Evolutionary conservation across 176 grass and related monocot species (phyloP), one percentile per base, ranked within the genome.

Genomic region (Calamus simplicifolius): DNA sequence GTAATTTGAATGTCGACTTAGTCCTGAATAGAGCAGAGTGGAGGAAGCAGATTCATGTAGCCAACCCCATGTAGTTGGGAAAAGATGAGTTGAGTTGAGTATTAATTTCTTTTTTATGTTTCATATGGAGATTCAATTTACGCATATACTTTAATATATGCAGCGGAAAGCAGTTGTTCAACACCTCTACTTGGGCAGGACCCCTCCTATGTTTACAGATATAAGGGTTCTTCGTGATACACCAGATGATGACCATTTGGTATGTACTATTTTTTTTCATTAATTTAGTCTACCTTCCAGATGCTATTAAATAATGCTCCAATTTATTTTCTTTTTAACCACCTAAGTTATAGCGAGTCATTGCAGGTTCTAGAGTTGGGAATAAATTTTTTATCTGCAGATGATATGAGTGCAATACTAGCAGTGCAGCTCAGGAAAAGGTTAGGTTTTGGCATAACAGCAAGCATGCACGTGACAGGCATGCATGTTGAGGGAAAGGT

Each of bases 401-500:
- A 97, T 55, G 93, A 97, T 65, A 91, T 92, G 93, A 88, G 84
- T 83, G 84, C 19, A 57, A 75, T 88, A 56, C 84, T 97, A 88
- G 81, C 87, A 65, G 77, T 90, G 65, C 87, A 84, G 61, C 64
- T 90, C 35, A 84, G 77, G 61, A 86, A 90, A 79, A 79, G 66
- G 27, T 55, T 95, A 57, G 87, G 87, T 57, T 70, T 97, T 31
- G 87, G 93, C 64, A 85, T 97, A 68, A 88, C 83, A 10, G 61
- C 84, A 82, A 88, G 80, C 56, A 91, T 97, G 93, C 93, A 97
- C 78, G 75, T 97, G 61, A 91, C 93, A 63, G 77, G 87, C 68
- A 97, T 97, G 81, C 93, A 97, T 68, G 81, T 97, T 1, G 93
- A 97, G 71, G 93, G 93, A 77, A 92, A 91, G 93, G 87, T 81